These are phyloP conservation scores for Podaxis pistillaris DNA, from an alignment of 768 basidiomycete species.

Conservation along the genomic window DNA sequence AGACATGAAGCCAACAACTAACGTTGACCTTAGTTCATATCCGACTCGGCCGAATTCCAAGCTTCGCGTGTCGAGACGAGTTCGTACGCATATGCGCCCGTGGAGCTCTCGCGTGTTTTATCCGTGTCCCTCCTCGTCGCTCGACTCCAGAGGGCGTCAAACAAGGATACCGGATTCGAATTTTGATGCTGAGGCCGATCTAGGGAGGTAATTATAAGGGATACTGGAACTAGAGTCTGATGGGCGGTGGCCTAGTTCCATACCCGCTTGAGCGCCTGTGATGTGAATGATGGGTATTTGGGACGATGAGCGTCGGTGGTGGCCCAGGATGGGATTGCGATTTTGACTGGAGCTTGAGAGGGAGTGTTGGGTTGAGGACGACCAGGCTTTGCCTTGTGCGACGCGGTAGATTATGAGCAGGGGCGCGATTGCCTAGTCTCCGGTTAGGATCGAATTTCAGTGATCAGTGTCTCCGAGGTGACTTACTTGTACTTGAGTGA, in stretches of 20 bases:
- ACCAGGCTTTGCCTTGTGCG: slow-evolving; percentile 20
- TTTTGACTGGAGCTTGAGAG: not conserved
- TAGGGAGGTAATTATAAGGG: slow-evolving; percentile 1
- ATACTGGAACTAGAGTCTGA: not conserved
- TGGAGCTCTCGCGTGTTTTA: not conserved
- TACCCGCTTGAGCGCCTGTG: not conserved
- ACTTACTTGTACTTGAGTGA: slow-evolving; percentile 9
- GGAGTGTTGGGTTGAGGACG: not conserved
- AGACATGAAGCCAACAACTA: too few relatives aligned
- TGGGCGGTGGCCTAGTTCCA: not conserved
- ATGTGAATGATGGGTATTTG: not conserved
- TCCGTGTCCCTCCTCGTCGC: not conserved
- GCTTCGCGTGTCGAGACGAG: not conserved
- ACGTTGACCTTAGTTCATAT: not conserved
- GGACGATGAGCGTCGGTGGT: not conserved
- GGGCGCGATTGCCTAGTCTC: slow-evolving; percentile 17
- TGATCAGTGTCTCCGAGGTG: not conserved
- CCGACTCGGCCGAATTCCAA: not conserved
- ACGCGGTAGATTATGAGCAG: slow-evolving; percentile 21
- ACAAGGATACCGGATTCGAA: not conserved
- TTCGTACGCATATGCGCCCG: not conserved
- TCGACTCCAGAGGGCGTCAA: not conserved
- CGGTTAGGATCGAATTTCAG: not conserved
- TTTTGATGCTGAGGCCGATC: not conserved
- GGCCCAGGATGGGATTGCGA: not conserved